Base-by-base conservation (phyloP, 2,329 filamentous ascomycete species). In the Nannizzia gypsea region DNA sequence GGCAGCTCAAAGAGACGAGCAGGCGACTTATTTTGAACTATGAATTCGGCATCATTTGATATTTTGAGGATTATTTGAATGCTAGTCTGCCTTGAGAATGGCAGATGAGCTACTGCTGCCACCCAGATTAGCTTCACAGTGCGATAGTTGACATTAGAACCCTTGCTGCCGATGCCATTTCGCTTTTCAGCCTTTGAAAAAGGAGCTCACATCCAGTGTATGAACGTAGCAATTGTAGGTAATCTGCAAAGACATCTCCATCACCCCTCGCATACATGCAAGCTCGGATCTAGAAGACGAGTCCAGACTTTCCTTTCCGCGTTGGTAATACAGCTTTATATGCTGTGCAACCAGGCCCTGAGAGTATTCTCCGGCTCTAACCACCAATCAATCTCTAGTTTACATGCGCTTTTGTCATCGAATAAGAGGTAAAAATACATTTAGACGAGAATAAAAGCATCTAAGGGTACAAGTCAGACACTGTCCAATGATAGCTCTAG, bases 341-440 rank as follows among this genome's bases (percentile, higher is more conserved):
- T 90, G 86, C 68, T 91, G 83, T 3, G 78, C 77, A 64, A 95
- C 85, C 22, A 86, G 82, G 1, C 78, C 67, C 52, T 73, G 74
- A 69, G 95, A 95, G 2, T 87, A 56, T 77, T 85, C 65, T 93
- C 89, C 1, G 95, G 79, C 72, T 95, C 90, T n/a, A 95, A 77
- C 90, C 90, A 95, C 82, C 86, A 95, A 69, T 95, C 85, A 0
- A 84, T 76, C 63, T 95, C 88, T 71, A 93, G 75, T 89, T 95
- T 48, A 81, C 85, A 6, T 92, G 76, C 1, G 89, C 88, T 93
- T 62, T 60, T 36, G n/a, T n/a, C n/a, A n/a, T n/a, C n/a, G 9
- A 36, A 34, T 46, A 52, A 38, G 26, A 13, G 13, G 26, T 1
- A 26, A 15, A n/a, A n/a, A n/a, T n/a, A n/a, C n/a, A n/a, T n/a